A percentile compares a stretch with the other conserved stretches of the same genome.
Conservation (phyloP, 257 asterid genomes). For the Haberlea rhodopensis region DNA sequence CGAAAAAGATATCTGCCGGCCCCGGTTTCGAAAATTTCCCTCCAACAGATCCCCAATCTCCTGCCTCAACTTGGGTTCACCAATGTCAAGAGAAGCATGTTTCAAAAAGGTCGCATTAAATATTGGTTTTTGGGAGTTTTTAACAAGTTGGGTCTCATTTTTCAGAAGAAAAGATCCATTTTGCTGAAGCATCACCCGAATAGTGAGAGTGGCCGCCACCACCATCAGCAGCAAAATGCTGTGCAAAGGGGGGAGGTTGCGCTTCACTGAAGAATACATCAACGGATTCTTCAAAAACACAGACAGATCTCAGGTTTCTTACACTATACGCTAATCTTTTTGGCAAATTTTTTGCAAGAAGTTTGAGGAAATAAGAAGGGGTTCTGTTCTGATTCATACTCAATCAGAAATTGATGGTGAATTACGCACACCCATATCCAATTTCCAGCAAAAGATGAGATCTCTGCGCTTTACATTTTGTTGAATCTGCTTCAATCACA, state of each 20-base stretch:
- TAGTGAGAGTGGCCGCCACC: slow-evolving; percentile 46
- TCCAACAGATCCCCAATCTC: slow-evolving; percentile 72
- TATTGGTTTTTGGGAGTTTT: slow-evolving; percentile 26
- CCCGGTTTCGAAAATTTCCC: slow-evolving; percentile 61
- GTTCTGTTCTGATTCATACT: slow-evolving; percentile 50
- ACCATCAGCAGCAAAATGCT: slow-evolving; percentile 51
- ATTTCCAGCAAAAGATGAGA: not conserved
- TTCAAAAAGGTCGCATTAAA: slow-evolving; percentile 65
- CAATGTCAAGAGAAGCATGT: slow-evolving; percentile 60
- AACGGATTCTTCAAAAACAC: slow-evolving; percentile 1
- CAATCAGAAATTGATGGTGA: slow-evolving; percentile 19
- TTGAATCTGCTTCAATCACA: not conserved
- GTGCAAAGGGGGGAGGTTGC: slow-evolving; percentile 51
- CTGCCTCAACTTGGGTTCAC: slow-evolving; percentile 59
- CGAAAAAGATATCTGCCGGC: slow-evolving; percentile 70
- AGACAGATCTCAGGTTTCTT: slow-evolving; percentile 21
- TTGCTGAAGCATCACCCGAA: slow-evolving; percentile 46
- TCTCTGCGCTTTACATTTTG: not conserved
- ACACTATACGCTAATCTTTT: slow-evolving; percentile 25
- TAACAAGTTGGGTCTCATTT: slow-evolving; percentile 35
- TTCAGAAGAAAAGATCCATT: slow-evolving; percentile 42
- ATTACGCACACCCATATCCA: not conserved
- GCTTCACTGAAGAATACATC: slow-evolving; percentile 61
- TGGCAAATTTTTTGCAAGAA: slow-evolving; percentile 45
- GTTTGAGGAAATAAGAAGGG: slow-evolving; percentile 51